Evolutionary conservation across 148 eudicot species (phyloP).

Genomic region (Camellia lanceoleosa): DNA sequence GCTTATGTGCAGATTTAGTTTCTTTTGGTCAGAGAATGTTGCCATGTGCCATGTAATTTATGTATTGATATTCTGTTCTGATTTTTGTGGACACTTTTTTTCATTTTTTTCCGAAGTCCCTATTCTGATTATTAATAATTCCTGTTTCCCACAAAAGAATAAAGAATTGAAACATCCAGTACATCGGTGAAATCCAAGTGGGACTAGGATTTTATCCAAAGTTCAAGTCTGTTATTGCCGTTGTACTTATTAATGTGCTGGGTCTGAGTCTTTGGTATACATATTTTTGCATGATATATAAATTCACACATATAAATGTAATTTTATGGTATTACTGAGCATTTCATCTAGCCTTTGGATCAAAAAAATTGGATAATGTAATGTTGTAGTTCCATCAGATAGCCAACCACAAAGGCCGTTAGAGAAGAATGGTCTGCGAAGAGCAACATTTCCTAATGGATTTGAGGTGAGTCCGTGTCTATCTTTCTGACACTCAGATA

Average conservation of each 20-base stretch:
- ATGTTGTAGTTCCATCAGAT: slow-evolving; percentile 34
- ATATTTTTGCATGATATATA: background rate
- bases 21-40: background rate
- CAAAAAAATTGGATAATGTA: background rate
- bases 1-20: background rate
- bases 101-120: background rate
- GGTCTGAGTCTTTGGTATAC: background rate
- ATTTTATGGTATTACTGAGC: background rate
- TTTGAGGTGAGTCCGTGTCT: slow-evolving; percentile 51
- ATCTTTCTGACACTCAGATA: background rate
- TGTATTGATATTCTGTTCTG: background rate
- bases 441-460: slow-evolving; percentile 61
- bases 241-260: background rate
- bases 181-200: background rate
- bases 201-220: background rate
- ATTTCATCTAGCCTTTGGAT: background rate
- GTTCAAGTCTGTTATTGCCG: background rate
- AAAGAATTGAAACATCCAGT: background rate
- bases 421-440: slow-evolving; percentile 41
- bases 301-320: background rate
- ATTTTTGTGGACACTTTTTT: background rate
- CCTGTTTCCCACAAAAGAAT: background rate
- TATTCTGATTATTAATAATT: background rate
- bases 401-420: slow-evolving; percentile 31
- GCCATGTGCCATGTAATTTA: background rate